Base-by-base conservation (phyloP, 139 green algal genomes). In the Picochlorum sp. region DNA sequence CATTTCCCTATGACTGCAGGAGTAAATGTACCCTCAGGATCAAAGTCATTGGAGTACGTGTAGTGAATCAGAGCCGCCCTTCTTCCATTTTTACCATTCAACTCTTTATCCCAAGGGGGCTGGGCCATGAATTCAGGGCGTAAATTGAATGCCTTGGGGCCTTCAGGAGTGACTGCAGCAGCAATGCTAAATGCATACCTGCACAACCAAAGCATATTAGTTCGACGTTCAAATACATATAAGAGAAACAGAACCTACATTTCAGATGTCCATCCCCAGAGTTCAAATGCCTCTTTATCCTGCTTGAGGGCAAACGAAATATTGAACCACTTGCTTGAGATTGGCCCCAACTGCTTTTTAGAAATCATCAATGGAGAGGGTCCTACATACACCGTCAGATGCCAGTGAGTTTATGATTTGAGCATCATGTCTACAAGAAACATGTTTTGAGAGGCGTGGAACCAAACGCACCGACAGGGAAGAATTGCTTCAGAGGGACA, bases 211-310 rank as follows among this genome's bases (percentile, higher is more conserved):
- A 70, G 37, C 66, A 57, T 31, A 23, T 31, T 4, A 52, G 15
- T 34, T 26, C 16, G 45, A 10, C 56, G 28, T 30, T 5, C 28
- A 30, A 30, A 28, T 28, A 28, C 24, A n/a, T n/a, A n/a, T n/a
- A n/a, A n/a, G n/a, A n/a, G n/a, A 28, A 28, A 28, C 24, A 28
- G 4, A 28, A 28, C 24, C 2, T 28, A 54, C 82, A 90, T 90
- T 59, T 90, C 84, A 50, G 83, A 81, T 30, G 88, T 79, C 85
- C 85, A 92, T 56, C 85, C 85, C 60, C 81, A 90, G 13, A 69
- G 76, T 55, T 78, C 68, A 62, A 87, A 68, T 16, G 79, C 78
- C 62, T 81, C 77, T 6, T 37, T 24, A 60, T 92, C 80, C 8
- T 69, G 44, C 63, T 91, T 86, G 21, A 92, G 76, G 20, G 45